Evolutionary conservation across 179 eudicot genomes (phyloP).

Genomic region (Pouteria campechiana): DNA sequence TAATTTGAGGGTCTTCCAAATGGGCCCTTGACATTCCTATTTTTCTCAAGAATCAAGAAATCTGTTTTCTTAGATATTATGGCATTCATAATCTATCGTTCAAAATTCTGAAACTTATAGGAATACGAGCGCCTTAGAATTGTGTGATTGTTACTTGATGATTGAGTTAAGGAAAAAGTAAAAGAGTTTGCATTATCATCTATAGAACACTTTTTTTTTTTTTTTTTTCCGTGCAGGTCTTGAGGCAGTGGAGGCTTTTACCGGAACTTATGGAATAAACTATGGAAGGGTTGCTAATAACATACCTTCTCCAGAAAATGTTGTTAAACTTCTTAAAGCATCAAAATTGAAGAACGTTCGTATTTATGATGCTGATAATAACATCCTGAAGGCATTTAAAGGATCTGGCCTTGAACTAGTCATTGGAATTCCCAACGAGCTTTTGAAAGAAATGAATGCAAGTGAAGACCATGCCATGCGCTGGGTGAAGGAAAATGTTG

Average conservation of each 20-base stretch:
- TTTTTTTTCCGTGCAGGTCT: conserved; percentile 6
- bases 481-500: conserved; percentile 69
- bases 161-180: no score
- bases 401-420: conserved; percentile 56
- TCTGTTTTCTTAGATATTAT: no score
- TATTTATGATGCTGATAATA: conserved; percentile 73
- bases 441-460: conserved; percentile 43
- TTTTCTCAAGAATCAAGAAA: no score
- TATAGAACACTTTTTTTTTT: neutral
- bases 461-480: conserved; percentile 40
- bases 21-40: no score
- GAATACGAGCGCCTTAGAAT: no score
- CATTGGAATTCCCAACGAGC: conserved; percentile 50
- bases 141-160: no score
- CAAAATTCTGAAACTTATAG: no score
- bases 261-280: conserved; percentile 79
- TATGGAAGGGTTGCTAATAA: conserved; percentile 80
- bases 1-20: no score
- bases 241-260: conserved; percentile 24
- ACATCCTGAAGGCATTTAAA: conserved; percentile 50
- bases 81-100: no score
- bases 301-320: conserved; percentile 57
- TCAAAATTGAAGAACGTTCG: conserved; percentile 55
- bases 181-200: no score
- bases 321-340: conserved; percentile 65